Base-by-base conservation (phyloP, 2,329 filamentous ascomycete genomes). In the Keithomyces neogunnii region DNA sequence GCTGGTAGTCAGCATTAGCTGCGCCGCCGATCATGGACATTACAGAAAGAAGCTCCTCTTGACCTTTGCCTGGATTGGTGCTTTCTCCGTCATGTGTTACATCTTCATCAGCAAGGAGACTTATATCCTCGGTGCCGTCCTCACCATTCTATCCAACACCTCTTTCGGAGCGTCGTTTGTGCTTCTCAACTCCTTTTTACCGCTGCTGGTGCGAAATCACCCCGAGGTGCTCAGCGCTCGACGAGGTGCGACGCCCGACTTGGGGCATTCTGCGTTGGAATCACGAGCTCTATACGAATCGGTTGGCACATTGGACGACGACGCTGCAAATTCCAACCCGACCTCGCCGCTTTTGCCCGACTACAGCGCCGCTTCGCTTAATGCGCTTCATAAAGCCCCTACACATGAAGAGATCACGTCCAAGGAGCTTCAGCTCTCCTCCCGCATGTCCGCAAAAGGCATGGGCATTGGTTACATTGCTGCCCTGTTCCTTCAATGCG, bases 101-200 rank as follows among this genome's bases (percentile, higher is more conserved):
- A 78, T 99, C 47, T 84, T 86, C 30, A 77, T 96, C 49, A 78
- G 80, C 40, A 85, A 89, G 31, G 77, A 80, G 44, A 73, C 89
- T 8, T 97, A 96, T 63, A 63, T 96, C 3, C 68, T 97, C 9
- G 92, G 88, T 44, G 88, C 87, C 3, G 57, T 97, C 2, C 76
- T 96, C 53, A 91, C 93, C 32, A 89, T 97, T 57, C 74, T 97
- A 47, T 88, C 91, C 36, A 97, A 97, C 66, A 95, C 89, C 1
- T 92, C 89, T 44, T 95, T 96, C 63, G 93, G 93, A 28, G 90
- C 91, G 13, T 96, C 90, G 0, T 97, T 96, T 66, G 93, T 99
- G 3, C 77, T 99, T 10, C 73, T 99, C 45, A 99, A 99, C 70
- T 96, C 91, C 0, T 99, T 96, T 62, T 73, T 99, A 43, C 93